Percentiles rank a stretch among this genome's conserved stretches.
Conservation (phyloP, 2,329 filamentous ascomycete species). For the Aspergillus ibericus region DNA sequence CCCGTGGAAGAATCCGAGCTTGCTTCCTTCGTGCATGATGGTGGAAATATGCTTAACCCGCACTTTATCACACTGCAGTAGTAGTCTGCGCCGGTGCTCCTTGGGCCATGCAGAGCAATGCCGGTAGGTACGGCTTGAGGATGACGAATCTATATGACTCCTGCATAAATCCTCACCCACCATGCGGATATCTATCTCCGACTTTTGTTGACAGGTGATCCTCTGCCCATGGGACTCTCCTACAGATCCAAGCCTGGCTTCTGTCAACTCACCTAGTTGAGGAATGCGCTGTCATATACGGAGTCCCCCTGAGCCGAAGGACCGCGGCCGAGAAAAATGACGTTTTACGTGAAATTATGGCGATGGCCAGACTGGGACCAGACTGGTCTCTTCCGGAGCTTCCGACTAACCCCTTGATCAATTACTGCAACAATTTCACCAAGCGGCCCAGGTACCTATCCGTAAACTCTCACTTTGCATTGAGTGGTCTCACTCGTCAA, state of each 20-base stretch:
- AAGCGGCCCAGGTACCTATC: not conserved
- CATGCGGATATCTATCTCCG: not conserved
- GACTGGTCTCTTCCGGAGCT: not conserved
- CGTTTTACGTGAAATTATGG: not conserved
- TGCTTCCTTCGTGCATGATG: not conserved
- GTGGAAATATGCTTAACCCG: not conserved
- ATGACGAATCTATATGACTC: not conserved
- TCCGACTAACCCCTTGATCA: not conserved
- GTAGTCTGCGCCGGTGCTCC: not conserved
- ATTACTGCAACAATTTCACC: not conserved
- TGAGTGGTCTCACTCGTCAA: not conserved
- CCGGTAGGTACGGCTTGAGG: not conserved
- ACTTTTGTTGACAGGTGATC: not conserved
- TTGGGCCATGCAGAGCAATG: not conserved
- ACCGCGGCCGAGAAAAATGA: not conserved
- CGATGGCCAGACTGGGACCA: not conserved
- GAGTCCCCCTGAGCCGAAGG: too few species aligned
- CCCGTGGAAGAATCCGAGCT: too few species aligned
- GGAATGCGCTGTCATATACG: too few species aligned
- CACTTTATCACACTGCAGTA: not conserved
- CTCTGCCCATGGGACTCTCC: not conserved
- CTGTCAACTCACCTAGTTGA: not conserved
- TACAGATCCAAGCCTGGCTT: too few species aligned
- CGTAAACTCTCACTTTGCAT: not conserved
- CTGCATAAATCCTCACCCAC: not conserved